Conservation (phyloP, 148 eudicot genomes). For the Limonium bicolor region DNA sequence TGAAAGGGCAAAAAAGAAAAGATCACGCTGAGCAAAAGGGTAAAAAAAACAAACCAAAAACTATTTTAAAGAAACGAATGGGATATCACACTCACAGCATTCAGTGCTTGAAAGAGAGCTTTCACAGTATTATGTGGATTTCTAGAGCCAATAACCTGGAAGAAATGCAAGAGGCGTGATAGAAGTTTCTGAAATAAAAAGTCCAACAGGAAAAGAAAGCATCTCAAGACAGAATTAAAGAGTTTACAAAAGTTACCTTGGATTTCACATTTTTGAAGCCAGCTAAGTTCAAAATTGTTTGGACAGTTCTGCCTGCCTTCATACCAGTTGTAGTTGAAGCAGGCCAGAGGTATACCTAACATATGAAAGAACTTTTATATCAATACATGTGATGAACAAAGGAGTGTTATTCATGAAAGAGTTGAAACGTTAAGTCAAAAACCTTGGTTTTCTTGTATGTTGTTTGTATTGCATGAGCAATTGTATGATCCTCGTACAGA, state of each 20-base stretch:
- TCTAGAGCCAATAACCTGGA: constrained; percentile 84
- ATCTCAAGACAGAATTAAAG: too few species aligned
- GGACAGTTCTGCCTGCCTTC: constrained; percentile 76
- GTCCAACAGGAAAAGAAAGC: background rate
- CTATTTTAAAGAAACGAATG: background rate
- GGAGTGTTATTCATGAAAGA: background rate
- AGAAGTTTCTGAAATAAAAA: background rate
- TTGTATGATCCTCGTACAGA: constrained; percentile 87
- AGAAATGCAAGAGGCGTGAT: background rate
- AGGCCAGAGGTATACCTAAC: constrained; percentile 91
- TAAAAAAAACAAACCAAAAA: too few species aligned
- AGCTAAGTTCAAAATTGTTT: constrained; percentile 58
- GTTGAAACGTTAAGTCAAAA: background rate
- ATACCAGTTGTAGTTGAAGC: constrained; percentile 54
- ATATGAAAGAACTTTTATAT: constrained; percentile 3
- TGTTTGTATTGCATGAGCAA: constrained; percentile 89
- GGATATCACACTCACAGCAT: constrained; percentile 52
- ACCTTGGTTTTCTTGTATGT: constrained; percentile 94
- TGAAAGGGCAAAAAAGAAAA: background rate
- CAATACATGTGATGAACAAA: background rate
- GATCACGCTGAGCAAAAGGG: too few species aligned
- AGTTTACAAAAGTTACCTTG: constrained; percentile 58
- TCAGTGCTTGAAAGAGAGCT: constrained; percentile 78
- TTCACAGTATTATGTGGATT: constrained; percentile 82
- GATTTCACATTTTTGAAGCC: constrained; percentile 87